Base-by-base conservation (phyloP, 2,329 filamentous ascomycete species). In the Coleophoma crateriformis region DNA sequence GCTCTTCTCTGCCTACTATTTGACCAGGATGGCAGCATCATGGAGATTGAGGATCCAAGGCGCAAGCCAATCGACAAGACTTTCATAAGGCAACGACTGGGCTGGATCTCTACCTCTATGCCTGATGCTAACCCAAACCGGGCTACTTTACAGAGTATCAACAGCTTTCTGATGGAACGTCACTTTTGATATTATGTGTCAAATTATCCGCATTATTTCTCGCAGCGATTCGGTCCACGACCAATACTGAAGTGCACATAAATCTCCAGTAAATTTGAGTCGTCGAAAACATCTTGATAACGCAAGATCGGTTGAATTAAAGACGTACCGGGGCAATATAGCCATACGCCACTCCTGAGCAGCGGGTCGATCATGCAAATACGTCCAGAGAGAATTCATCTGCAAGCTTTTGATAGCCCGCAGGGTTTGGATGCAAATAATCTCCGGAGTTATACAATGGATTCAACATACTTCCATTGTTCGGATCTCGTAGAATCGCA, bases 101-200 rank as follows among this genome's bases (percentile, higher is more conserved):
- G 87, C n/a, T 87, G 84, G 74, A 88, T 97, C 58, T 88, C 92
- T 67, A 85, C 84, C 5, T 81, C 81, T 0, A 85, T 86, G 63
- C 86, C 90, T 1, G 83, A 87, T 57, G 87, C 85, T 2, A 95
- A 95, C 63, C 91, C 92, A 0, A 91, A 85, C 54, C 77, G 94
- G 34, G 78, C 88, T 19, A 96, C 91, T 0, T 71, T 97, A 35
- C 91, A 96, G 68, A 92, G 89, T 58, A 86, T 97, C 5, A 96
- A 97, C 67, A 88, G 88, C 49, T 95, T 89, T 61, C 70, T 97
- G 46, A 92, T 97, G 82, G 67, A 70, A 34, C 48, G 51, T 17
- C 57, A 27, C 27, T 27, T 27, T 27, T 27, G 27, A 27, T 27
- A 27, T 27, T 10, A 27, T 27, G 8, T 27, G 7, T 27, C 8